These are phyloP conservation scores for Edaphochlamys debaryana DNA, from an alignment of 139 green algal genomes.

Conservation along the genomic window DNA sequence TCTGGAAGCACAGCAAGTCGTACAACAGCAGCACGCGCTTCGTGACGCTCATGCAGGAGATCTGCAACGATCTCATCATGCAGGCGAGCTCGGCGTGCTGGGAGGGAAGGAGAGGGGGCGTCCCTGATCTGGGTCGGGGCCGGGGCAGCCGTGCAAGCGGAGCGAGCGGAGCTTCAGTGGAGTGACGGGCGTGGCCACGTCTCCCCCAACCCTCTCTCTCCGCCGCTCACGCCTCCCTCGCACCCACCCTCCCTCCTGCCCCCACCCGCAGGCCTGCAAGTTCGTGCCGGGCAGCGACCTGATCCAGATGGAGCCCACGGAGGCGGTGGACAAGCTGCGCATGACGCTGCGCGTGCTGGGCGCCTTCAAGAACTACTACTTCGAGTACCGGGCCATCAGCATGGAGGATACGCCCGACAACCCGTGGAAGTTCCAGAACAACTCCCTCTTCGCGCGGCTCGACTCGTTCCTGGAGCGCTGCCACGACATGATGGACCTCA, in stretches of 20 bases:
- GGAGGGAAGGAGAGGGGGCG: no score
- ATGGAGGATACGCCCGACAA: slow-evolving; percentile 67
- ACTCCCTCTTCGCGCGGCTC: slow-evolving; percentile 80
- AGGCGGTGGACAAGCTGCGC: slow-evolving; percentile 89
- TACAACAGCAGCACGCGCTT: slow-evolving; percentile 85
- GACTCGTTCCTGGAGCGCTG: slow-evolving; percentile 87
- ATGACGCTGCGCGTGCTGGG: slow-evolving; percentile 80
- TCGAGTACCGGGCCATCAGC: slow-evolving; percentile 77
- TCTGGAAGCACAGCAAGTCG: slow-evolving; percentile 89
- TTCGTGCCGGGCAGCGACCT: slow-evolving; percentile 79
- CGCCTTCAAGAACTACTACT: slow-evolving; percentile 90
- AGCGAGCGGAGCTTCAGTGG: no score
- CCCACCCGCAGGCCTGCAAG: slow-evolving; percentile 79
- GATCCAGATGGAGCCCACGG: slow-evolving; percentile 80
- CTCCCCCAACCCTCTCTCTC: no score
- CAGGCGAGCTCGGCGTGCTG: slow-evolving; percentile 57
- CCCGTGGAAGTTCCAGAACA: slow-evolving; percentile 90
- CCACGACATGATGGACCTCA: slow-evolving; percentile 87
- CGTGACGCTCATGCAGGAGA: slow-evolving; percentile 86
- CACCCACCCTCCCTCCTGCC: no score
- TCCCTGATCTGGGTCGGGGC: no score
- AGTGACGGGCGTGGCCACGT: no score
- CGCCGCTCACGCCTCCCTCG: no score
- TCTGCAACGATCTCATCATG: slow-evolving; percentile 92
- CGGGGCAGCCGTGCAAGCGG: no score